Conservation (phyloP, 2,329 filamentous ascomycete species). For the Talaromyces verruculosus region DNA sequence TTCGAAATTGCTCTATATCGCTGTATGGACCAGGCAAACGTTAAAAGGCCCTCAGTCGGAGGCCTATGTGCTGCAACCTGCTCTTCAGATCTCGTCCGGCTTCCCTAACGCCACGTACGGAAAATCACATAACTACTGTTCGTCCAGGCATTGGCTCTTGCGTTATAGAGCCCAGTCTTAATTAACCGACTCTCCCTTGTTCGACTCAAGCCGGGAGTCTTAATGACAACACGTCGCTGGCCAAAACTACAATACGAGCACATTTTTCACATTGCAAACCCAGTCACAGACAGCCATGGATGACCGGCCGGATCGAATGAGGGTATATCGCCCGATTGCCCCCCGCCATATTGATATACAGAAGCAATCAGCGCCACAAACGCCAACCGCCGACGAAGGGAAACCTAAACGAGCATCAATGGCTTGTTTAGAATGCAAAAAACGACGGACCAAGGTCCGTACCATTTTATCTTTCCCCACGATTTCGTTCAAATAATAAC, state of each 20-base stretch:
- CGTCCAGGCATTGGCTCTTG: neutral
- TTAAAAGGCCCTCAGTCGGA: constrained; percentile 7
- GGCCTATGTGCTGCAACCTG: constrained; percentile 3
- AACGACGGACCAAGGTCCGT: constrained; percentile 39
- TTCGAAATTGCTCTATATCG: neutral
- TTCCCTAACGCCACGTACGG: neutral
- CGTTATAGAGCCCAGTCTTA: neutral
- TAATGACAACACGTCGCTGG: neutral
- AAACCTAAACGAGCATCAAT: constrained; percentile 39
- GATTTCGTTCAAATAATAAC: neutral
- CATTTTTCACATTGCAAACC: neutral
- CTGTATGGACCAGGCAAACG: constrained; percentile 12
- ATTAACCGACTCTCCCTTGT: neutral
- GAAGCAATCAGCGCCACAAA: neutral
- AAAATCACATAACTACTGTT: constrained; percentile 1
- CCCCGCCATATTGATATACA: constrained; percentile 17
- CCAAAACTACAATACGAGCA: constrained; percentile 3
- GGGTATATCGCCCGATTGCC: constrained; percentile 17
- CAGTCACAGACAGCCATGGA: constrained; percentile 13
- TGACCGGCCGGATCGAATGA: constrained; percentile 10
- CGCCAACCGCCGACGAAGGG: constrained; percentile 30
- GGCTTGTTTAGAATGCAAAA: constrained; percentile 41
- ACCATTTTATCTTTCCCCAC: neutral
- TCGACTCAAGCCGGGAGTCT: neutral
- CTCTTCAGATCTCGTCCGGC: neutral